Evolutionary conservation across 352 stramenopile genomes (phyloP).

Genomic region (Pythium rishiriense): DNA sequence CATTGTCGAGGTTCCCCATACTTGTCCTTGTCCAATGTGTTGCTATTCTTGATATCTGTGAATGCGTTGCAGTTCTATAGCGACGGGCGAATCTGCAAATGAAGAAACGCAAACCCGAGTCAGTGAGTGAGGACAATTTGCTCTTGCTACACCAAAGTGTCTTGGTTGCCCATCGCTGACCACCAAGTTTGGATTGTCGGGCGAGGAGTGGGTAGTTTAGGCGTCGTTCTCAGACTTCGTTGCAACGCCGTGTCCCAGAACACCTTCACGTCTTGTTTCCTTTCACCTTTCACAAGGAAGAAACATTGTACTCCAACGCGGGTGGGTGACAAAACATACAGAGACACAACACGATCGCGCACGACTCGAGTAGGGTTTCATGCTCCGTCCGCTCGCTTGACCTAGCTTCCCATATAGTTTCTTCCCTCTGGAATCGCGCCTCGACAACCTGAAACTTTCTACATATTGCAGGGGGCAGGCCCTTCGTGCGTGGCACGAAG

Average conservation of each 20-base stretch:
- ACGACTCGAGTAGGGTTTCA: constrained; percentile 10
- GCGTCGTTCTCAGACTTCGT: constrained; percentile 8
- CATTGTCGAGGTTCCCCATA: background rate
- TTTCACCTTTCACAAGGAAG: background rate
- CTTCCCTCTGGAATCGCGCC: background rate
- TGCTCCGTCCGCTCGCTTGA: constrained; percentile 23
- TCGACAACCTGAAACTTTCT: constrained; percentile 15
- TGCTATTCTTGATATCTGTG: background rate
- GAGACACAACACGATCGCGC: constrained; percentile 1
- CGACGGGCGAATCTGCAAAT: background rate
- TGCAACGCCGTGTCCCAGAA: background rate
- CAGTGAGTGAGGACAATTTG: background rate
- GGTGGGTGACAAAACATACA: constrained; percentile 7
- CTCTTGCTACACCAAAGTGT: background rate
- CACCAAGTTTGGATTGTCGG: constrained; percentile 1
- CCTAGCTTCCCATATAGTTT: constrained; percentile 22
- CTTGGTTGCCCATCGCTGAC: background rate
- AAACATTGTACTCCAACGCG: too few relatives aligned
- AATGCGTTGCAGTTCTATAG: background rate
- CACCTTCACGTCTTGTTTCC: background rate
- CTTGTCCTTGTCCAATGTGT: background rate
- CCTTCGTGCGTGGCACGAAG: background rate
- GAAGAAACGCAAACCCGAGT: background rate
- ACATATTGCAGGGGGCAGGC: constrained; percentile 8
- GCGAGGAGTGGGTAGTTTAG: background rate